Evolutionary conservation across 2,329 filamentous ascomycete genomes (phyloP).

Genomic region (Incumbomyces delicatus): DNA sequence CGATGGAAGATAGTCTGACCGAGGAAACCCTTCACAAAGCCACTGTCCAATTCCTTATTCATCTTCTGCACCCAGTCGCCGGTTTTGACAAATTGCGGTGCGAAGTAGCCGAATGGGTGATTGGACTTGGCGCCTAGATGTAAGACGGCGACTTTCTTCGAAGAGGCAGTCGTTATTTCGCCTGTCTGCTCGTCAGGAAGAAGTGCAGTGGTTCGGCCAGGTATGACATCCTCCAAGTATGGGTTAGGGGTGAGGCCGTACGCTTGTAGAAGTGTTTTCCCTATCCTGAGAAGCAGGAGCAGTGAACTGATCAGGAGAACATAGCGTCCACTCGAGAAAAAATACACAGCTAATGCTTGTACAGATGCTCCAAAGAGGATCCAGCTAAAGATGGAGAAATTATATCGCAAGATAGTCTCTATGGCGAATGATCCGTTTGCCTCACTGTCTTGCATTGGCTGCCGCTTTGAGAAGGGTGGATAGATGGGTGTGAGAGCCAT

Average conservation of each 20-base stretch:
- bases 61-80: constrained; percentile 27
- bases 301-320: constrained; percentile 27
- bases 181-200: constrained; percentile 28
- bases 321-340: constrained; percentile 24
- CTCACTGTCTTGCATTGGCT: no score
- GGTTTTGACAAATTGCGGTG: constrained; percentile 24
- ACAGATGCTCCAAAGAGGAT: constrained; percentile 31
- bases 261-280: constrained; percentile 27
- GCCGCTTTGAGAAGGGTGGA: no score
- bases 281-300: constrained; percentile 25
- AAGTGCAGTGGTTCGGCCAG: constrained; percentile 29
- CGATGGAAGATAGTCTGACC: constrained; percentile 28
- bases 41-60: constrained; percentile 21
- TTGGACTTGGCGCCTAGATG: constrained; percentile 29
- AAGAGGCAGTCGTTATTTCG: constrained; percentile 18
- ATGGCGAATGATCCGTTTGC: no score
- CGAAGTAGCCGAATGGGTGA: constrained; percentile 34
- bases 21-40: constrained; percentile 24
- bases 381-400: constrained; percentile 32
- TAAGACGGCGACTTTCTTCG: constrained; percentile 29
- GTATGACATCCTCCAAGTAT: constrained; percentile 28
- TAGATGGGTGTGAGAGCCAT: no score
- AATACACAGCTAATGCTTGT: constrained; percentile 28
- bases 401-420: constrained; percentile 22
- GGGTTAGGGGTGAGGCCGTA: constrained; percentile 28